Conservation (phyloP, 352 stramenopile genomes). For the Phytophthora idaei region DNA sequence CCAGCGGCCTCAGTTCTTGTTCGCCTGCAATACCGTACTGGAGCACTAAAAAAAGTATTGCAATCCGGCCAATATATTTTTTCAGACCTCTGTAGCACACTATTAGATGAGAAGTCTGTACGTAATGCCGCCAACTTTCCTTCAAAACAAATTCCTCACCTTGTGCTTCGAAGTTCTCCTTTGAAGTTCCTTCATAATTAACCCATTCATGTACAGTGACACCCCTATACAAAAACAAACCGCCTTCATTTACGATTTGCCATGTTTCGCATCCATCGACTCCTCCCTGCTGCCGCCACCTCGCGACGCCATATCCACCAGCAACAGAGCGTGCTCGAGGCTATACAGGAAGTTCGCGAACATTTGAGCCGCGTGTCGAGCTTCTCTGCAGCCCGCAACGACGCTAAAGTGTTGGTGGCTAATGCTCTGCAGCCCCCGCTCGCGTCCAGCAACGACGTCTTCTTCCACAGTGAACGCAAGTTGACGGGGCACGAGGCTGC, state of each 20-base stretch:
- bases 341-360: conserved; percentile 30
- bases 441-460: conserved; percentile 52
- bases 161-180: too few species aligned
- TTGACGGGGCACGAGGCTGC: conserved; percentile 45
- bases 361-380: conserved; percentile 16
- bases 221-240: background rate
- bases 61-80: too few species aligned
- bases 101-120: too few species aligned
- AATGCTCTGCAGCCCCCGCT: conserved; percentile 51
- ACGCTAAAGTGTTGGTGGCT: conserved; percentile 67
- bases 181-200: too few species aligned
- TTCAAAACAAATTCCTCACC: too few species aligned
- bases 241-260: background rate
- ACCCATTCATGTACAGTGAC: background rate
- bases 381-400: conserved; percentile 20
- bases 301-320: conserved; percentile 18
- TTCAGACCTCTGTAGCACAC: too few species aligned
- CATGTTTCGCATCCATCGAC: conserved; percentile 2
- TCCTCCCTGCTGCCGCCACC: background rate
- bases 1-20: too few species aligned
- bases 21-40: too few species aligned
- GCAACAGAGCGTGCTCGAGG: conserved; percentile 22
- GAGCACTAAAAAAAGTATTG: too few species aligned
- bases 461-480: conserved; percentile 56
- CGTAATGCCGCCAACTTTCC: too few species aligned